Conservation (phyloP, 352 stramenopile genomes). For the Phytopythium vexans region DNA sequence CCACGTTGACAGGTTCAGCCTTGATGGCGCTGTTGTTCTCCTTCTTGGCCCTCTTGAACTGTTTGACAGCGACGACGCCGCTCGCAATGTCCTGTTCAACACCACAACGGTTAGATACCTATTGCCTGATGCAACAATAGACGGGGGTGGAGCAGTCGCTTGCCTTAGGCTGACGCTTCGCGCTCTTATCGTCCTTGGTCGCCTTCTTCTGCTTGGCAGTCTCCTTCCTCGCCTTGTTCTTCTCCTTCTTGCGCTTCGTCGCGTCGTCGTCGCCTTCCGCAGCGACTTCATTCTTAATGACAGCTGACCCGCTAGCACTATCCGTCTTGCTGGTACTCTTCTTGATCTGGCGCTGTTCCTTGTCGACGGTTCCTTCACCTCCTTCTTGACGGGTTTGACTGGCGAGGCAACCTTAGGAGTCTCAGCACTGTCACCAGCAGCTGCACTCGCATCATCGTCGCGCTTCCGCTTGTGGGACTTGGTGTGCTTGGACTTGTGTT, state of each 20-base stretch:
- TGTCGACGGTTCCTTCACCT: slow-evolving; percentile 1
- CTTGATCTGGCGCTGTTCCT: slow-evolving; percentile 8
- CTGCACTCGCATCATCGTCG: slow-evolving; percentile 10
- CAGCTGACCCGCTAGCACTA: slow-evolving; percentile 7
- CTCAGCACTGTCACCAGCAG: slow-evolving; percentile 1
- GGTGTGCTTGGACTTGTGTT: slow-evolving; percentile 11
- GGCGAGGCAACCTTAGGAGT: neutral
- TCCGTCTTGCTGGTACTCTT: slow-evolving; percentile 18
- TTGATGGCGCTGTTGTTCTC: slow-evolving; percentile 20
- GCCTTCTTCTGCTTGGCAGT: slow-evolving; percentile 16
- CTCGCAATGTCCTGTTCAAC: slow-evolving; percentile 50
- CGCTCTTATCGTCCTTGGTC: slow-evolving; percentile 27
- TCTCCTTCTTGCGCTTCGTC: slow-evolving; percentile 24
- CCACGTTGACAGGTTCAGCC: slow-evolving; percentile 36
- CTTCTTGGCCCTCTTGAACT: slow-evolving; percentile 72
- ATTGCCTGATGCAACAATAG: neutral
- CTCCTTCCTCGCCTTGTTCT: slow-evolving; percentile 28
- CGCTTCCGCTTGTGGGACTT: slow-evolving; percentile 22
- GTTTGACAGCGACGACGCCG: slow-evolving; percentile 71
- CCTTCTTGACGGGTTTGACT: neutral
- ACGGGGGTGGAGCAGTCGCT: neutral
- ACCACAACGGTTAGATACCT: neutral
- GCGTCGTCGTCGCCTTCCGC: slow-evolving; percentile 8
- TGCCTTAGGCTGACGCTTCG: slow-evolving; percentile 34
- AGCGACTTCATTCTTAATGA: slow-evolving; percentile 7